Conservation (phyloP, 768 basidiomycete genomes). For the Agrocybe pediades region DNA sequence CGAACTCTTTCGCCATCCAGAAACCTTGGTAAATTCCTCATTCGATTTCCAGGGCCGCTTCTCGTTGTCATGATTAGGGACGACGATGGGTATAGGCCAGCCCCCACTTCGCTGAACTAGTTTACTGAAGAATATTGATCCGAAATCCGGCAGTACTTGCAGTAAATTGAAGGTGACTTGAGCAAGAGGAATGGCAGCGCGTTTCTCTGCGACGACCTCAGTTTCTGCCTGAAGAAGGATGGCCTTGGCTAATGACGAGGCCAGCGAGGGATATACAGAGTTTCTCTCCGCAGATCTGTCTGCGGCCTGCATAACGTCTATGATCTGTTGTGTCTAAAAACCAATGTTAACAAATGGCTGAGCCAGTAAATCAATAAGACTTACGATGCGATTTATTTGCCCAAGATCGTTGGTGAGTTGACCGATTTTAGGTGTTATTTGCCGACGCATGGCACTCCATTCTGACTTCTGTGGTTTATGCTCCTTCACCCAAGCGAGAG, state of each 20-base stretch:
- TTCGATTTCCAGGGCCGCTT: conserved; percentile 45
- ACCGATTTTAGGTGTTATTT: conserved; percentile 86
- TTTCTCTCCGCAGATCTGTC: conserved; percentile 28
- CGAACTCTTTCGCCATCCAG: conserved; percentile 53
- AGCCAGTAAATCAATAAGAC: conserved; percentile 26
- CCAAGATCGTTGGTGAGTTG: conserved; percentile 75
- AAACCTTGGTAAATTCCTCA: conserved; percentile 45
- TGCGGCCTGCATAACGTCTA: conserved; percentile 34
- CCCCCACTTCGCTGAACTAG: conserved; percentile 87
- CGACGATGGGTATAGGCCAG: conserved; percentile 76
- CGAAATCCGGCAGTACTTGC: conserved; percentile 56
- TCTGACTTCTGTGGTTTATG: conserved; percentile 53
- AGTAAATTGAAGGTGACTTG: conserved; percentile 74
- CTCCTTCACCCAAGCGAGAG: conserved; percentile 65
- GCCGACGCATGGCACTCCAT: conserved; percentile 71
- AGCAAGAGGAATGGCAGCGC: conserved; percentile 82
- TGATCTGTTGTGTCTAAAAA: conserved; percentile 39
- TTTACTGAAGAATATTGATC: conserved; percentile 79
- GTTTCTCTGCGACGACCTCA: conserved; percentile 87
- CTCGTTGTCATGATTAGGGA: conserved; percentile 56
- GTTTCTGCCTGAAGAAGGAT: conserved; percentile 92
- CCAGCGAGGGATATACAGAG: conserved; percentile 69
- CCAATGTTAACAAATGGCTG: conserved; percentile 4
- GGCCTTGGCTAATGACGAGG: conserved; percentile 87
- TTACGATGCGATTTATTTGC: conserved; percentile 66